Base-by-base conservation (phyloP, 257 asterid genomes). In the Solanum bulbocastanum region DNA sequence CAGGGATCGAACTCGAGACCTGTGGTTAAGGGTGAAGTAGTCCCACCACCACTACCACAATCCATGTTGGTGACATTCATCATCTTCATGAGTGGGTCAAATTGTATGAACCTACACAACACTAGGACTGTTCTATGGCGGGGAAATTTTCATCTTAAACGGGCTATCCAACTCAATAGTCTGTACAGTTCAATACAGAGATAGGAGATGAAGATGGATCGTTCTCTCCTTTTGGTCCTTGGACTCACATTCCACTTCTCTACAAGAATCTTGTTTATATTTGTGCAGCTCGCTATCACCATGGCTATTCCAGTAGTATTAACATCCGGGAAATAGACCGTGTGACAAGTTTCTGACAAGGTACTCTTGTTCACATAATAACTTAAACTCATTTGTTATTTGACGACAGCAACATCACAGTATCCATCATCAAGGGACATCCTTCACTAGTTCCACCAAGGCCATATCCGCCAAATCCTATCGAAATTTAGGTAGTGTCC, bases 201-300 rank as follows among this genome's bases (percentile, higher is more conserved):
- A 92, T 93, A 94, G 88, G 90, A 94, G 91, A 96, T 92, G n/a
- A 56, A 1, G 87, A 94, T 86, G 89, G 97, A 92, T 30, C 95
- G 96, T 35, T 98, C 98, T 87, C 95, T 94, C 87, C 98, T 87
- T 87, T 91, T 91, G 76, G 98, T 96, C 91, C 98, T 91, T 27
- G 89, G 86, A 88, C 93, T 94, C 46, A 94, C 99, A 91, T 95
- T 96, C 90, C 91, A 89, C 91, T 93, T 94, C 93, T 95, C 98
- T 11, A 96, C 96, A 13, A 96, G 90, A 13, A 96, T 89, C 88
- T 94, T 95, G 90, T 94, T 94, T 23, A 95, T 91, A 82, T 92
- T 89, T 30, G 86, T 22, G 83, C 98, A 96, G 68, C 90, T 91
- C 74, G 98, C 88, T 30, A 94, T 91, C 88, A 94, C 86, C 30